Base-by-base conservation (phyloP, 140 eudicot genomes). In the Anethum foeniculum region DNA sequence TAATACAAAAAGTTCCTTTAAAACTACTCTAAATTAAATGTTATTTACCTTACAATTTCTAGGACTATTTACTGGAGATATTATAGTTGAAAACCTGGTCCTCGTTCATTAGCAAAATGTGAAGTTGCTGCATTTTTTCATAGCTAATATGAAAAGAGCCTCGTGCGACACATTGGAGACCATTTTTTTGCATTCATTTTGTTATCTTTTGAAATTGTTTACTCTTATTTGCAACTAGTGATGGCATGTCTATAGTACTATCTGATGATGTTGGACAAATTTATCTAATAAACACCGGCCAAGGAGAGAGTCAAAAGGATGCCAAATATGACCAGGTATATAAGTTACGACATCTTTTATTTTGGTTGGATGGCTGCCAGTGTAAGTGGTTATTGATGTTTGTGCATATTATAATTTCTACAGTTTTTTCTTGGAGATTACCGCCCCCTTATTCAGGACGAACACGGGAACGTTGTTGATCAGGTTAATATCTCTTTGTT, bases 241-340 rank as follows among this genome's bases (percentile, higher is more conserved):
- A 95, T 83, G 99, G 99, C 85, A 95, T 97, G 51, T 95, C 99
- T 23, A 87, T 95, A 87, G 97, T 95, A 76, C 96, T 95, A 46
- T 95, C 99, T 62, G 99, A 95, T 82, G 99, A 95, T 56, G 96
- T 92, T 60, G 99, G 99, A 39, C 99, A 95, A 85, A 95, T 95
- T 78, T 95, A 90, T 86, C 83, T 95, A 71, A 86, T 95, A 71
- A 95, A 85, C 82, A 95, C 99, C 8, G 99, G 99, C 77, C 96
- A 89, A 88, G 99, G 99, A 51, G 99, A 95, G 76, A 89, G 97
- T 60, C 99, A 95, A 79, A 88, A 90, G 79, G 99, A 92, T 87
- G 90, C 99, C 77, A 88, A 91, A 83, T 95, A 95, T 80, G 99
- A 95, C 77, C 99, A 95, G 94, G 97, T 90, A 62, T 77, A 80